Evolutionary conservation across 2,329 filamentous ascomycete genomes (phyloP), one percentile per base, ranked within the genome.

Genomic region (Onygena corvina): DNA sequence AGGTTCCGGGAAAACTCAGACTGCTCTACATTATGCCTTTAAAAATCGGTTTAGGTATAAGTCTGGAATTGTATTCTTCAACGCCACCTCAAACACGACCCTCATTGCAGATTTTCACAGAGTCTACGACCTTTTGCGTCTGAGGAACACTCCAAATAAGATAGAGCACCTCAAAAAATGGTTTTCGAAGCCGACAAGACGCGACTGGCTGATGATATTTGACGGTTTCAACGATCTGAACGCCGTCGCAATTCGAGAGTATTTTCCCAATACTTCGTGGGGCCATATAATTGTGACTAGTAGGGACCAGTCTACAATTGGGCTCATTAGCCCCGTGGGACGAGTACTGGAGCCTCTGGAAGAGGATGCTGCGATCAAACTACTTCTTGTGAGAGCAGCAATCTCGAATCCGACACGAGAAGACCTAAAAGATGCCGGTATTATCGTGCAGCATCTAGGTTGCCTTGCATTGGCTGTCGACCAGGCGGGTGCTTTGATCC

Each of bases 201-300:
- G 21, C 11, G 51, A 55, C 21, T 59, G 56, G 56, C 49, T 59
- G 6, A 50, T 59, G 42, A 48, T 59, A 21, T 51, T 58, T 42
- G 56, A 59, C 44, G 55, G 54, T 35, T 49, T 53, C 25, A 55
- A 57, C 46, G 54, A 58, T 47, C 29, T 53, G 21, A 21, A 46
- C 7, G 25, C 46, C 2, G 46, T 52, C 3, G n/a, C n/a, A 27
- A 16, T 53, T n/a, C 9, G 23, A 18, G 18, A 38, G 5, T 53
- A 52, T 38, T 49, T 53, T 14, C 52, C 52, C 7, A 40, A 14
- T 31, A n/a, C 20, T 12, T 12, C 50, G 16, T 49, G 46, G 46
- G 52, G 52, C 36, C 50, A 53, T 40, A 52, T 52, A 11, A 46
- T 53, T 4, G 34, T 53, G 14, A 53, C 52, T 3, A 52, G 36